A percentile compares a stretch with the other conserved stretches of the same genome.
Conservation (phyloP, 768 basidiomycete species). For the Jaapia argillacea region DNA sequence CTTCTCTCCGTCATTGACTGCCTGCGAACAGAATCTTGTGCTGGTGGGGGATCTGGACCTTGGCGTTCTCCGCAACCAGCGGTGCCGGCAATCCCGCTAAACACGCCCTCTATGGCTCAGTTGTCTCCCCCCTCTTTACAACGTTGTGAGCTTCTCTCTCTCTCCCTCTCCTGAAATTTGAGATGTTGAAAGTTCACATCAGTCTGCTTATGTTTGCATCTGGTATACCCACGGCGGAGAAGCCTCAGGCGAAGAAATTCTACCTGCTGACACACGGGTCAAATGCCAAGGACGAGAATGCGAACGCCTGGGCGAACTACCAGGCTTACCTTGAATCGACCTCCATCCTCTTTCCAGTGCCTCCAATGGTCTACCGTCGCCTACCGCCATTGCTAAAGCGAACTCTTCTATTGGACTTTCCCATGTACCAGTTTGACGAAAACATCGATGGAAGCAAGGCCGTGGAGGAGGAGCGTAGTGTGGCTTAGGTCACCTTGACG, state of each 20-base stretch:
- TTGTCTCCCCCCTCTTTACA: constrained; percentile 58
- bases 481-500: too few relatives aligned
- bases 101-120: constrained; percentile 48
- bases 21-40: constrained; percentile 36
- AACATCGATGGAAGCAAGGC: not conserved
- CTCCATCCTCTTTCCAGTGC: constrained; percentile 52
- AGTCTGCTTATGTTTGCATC: constrained; percentile 57
- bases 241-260: constrained; percentile 50
- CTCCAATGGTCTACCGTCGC: constrained; percentile 40
- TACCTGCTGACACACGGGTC: constrained; percentile 41
- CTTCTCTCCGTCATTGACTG: constrained; percentile 2
- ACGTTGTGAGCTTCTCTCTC: constrained; percentile 35
- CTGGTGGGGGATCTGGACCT: constrained; percentile 60
- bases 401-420: constrained; percentile 50
- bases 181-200: not conserved
- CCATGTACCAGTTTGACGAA: constrained; percentile 44
- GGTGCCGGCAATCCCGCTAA: constrained; percentile 28
- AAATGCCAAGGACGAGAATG: constrained; percentile 18
- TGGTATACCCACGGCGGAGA: constrained; percentile 62
- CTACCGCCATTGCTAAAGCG: constrained; percentile 43
- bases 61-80: constrained; percentile 48
- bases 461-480: not conserved
- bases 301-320: constrained; percentile 41
- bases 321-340: constrained; percentile 44
- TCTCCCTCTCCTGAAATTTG: not conserved